Evolutionary conservation across 148 eudicot species (phyloP).

Genomic region (Selenicereus undatus): DNA sequence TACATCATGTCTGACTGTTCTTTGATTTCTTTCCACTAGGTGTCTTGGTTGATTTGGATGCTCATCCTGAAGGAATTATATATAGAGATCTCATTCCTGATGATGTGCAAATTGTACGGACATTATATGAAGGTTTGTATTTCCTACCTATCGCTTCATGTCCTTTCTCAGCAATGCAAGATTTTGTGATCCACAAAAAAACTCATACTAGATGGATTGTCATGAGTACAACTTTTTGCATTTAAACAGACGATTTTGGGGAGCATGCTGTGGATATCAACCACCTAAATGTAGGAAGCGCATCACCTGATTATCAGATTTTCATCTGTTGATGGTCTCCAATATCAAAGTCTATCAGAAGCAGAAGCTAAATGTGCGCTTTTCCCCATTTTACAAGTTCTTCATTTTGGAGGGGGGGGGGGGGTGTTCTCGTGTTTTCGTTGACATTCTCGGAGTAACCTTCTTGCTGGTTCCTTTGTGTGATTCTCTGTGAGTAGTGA

Average conservation of each 20-base stretch:
- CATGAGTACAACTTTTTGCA: neutral
- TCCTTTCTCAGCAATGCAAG: neutral
- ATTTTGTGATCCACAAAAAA: neutral
- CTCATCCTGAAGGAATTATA: slow-evolving; percentile 84
- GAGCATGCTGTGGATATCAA: slow-evolving; percentile 74
- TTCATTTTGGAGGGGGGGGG: neutral
- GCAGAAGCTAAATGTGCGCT: neutral
- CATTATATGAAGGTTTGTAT: slow-evolving; percentile 84
- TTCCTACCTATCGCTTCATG: neutral
- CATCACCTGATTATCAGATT: slow-evolving; percentile 51
- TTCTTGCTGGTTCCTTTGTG: neutral
- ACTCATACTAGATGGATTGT: neutral
- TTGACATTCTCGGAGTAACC: too few relatives aligned
- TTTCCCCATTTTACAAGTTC: too few relatives aligned
- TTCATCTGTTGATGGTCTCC: slow-evolving; percentile 58
- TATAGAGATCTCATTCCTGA: slow-evolving; percentile 84
- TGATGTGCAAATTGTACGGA: slow-evolving; percentile 70
- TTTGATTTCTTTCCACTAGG: slow-evolving; percentile 44
- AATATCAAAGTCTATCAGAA: neutral
- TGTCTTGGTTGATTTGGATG: slow-evolving; percentile 88
- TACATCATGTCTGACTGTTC: neutral
- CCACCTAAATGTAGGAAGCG: slow-evolving; percentile 67
- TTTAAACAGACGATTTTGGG: slow-evolving; percentile 68
- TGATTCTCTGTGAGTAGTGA: neutral
- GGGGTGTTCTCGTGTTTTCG: too few relatives aligned